Evolutionary conservation across 2,329 filamentous ascomycete genomes (phyloP).

Genomic region (Gaeumannomyces sp.): DNA sequence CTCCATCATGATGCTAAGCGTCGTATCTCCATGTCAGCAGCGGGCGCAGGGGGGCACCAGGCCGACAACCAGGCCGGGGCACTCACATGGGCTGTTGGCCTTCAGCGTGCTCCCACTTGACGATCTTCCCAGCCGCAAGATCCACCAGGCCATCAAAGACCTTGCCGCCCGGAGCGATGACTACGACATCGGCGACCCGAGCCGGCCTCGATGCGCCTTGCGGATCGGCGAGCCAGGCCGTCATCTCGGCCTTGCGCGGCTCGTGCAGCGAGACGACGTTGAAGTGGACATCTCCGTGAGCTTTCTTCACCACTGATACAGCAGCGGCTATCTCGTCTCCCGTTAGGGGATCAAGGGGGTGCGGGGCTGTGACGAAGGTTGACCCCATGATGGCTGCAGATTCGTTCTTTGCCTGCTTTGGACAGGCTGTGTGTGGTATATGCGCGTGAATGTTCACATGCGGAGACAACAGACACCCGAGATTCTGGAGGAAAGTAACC

Average conservation of each 20-base stretch:
- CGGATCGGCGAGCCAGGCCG: constrained; percentile 67
- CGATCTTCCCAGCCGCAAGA: constrained; percentile 57
- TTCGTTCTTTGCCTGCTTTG: not conserved
- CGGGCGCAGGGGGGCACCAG: not conserved
- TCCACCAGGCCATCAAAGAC: constrained; percentile 81
- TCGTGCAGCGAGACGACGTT: constrained; percentile 82
- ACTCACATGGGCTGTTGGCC: constrained; percentile 74
- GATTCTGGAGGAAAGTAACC: not conserved
- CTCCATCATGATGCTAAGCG: constrained; percentile 72
- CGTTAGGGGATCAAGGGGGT: constrained; percentile 75
- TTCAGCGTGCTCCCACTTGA: constrained; percentile 68
- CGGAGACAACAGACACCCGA: not conserved
- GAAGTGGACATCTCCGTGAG: constrained; percentile 69
- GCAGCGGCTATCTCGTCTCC: constrained; percentile 66
- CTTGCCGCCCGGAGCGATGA: constrained; percentile 70
- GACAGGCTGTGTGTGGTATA: not conserved
- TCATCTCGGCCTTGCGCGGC: constrained; percentile 79
- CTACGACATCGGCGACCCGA: constrained; percentile 75
- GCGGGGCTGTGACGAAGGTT: constrained; percentile 23
- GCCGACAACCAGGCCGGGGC: not conserved
- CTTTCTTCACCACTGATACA: constrained; percentile 61
- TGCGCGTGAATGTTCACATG: too few species aligned
- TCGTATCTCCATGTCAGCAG: not conserved
- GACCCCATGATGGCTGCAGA: not conserved
- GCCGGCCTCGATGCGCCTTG: constrained; percentile 54